phyloP scores from a whole-genome alignment of 2,329 filamentous ascomycete genomes.

The Alternaria solani region DNA sequence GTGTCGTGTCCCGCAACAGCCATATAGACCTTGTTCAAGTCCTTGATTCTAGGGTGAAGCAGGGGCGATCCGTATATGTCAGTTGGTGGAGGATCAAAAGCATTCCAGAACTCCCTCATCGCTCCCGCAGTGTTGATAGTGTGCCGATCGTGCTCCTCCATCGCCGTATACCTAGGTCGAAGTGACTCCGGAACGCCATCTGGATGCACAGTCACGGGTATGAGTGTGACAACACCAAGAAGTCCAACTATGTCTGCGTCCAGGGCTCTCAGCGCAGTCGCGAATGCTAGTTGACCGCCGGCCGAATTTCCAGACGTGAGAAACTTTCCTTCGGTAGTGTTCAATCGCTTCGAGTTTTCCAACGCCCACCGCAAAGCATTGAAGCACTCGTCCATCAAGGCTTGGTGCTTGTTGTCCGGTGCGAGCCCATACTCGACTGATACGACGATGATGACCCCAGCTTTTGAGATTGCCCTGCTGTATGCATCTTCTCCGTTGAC shows the following conservation, averaged over 20 bases:
- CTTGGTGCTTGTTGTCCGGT: constrained; percentile 45
- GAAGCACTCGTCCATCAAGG: constrained; percentile 48
- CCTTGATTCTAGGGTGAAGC: constrained; percentile 38
- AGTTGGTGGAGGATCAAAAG: constrained; percentile 42
- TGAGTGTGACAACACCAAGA: constrained; percentile 51
- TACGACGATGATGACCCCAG: constrained; percentile 40
- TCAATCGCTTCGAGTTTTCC: constrained; percentile 32
- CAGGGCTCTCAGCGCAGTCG: constrained; percentile 48
- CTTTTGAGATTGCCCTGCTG: constrained; percentile 37
- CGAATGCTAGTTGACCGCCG: constrained; percentile 51
- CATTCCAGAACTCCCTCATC: constrained; percentile 48
- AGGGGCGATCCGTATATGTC: constrained; percentile 46
- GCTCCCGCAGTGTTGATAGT: constrained; percentile 49
- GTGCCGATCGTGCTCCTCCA: constrained; percentile 48
- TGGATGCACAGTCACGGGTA: constrained; percentile 50
- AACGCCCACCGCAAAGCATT: constrained; percentile 45
- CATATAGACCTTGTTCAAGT: constrained; percentile 46
- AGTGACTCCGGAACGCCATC: constrained; percentile 49
- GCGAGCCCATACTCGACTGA: constrained; percentile 50
- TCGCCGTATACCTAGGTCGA: constrained; percentile 45
- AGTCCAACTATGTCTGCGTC: constrained; percentile 48
- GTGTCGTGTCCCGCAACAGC: constrained; percentile 45
- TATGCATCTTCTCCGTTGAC: constrained; percentile 45
- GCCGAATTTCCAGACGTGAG: constrained; percentile 52
- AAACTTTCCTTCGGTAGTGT: constrained; percentile 39